Percentiles rank a stretch among this genome's conserved stretches.
Conservation (phyloP, 345 rosid genomes). For the Brassica carinata region DNA sequence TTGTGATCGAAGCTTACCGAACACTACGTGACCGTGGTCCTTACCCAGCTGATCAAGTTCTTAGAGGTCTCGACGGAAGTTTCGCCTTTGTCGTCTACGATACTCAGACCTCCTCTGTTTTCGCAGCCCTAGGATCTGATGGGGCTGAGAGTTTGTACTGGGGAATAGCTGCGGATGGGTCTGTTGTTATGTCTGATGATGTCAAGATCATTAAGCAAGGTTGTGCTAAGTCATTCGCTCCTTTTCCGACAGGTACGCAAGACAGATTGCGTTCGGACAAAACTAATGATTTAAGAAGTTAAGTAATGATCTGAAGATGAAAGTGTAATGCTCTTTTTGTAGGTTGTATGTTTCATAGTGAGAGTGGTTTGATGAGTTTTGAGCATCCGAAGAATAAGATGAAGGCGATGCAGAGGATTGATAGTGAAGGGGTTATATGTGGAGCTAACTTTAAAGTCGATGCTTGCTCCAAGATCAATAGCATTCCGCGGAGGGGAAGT, state of each 20-base stretch:
- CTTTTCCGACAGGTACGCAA: constrained; percentile 64
- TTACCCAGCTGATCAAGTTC: constrained; percentile 90
- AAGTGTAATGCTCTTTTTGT: neutral
- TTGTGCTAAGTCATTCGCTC: constrained; percentile 88
- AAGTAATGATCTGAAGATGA: neutral
- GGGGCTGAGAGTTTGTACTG: constrained; percentile 71
- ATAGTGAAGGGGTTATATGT: constrained; percentile 84
- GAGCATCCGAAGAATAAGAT: constrained; percentile 81
- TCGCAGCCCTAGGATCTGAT: constrained; percentile 84
- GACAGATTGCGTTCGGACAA: neutral
- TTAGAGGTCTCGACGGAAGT: constrained; percentile 77
- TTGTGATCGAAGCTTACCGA: constrained; percentile 77
- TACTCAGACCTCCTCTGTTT: constrained; percentile 64
- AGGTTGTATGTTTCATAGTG: constrained; percentile 92
- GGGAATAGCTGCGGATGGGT: constrained; percentile 90
- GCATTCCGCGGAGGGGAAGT: constrained; percentile 86
- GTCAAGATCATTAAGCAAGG: constrained; percentile 72
- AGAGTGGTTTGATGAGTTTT: constrained; percentile 80
- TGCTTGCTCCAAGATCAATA: constrained; percentile 52
- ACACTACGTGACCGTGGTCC: constrained; percentile 93
- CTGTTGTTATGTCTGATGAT: constrained; percentile 83
- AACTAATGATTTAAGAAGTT: neutral
- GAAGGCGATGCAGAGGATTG: constrained; percentile 89
- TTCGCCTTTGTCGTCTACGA: constrained; percentile 90
- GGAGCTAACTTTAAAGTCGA: constrained; percentile 92